These are phyloP conservation scores for Zostera marina DNA, from an alignment of 116 monocot genomes.

Conservation along the genomic window DNA sequence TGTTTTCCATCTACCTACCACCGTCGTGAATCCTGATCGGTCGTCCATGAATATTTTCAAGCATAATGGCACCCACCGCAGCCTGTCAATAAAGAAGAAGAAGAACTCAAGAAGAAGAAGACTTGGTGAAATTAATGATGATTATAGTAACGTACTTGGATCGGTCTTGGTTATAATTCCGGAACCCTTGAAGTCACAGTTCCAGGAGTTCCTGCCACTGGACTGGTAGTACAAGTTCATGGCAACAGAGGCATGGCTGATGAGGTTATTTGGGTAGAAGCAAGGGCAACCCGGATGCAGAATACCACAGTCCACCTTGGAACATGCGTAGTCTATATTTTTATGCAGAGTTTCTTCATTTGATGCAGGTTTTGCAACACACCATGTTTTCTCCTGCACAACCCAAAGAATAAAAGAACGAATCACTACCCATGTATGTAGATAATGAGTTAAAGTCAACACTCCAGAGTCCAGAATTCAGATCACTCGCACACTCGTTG, in stretches of 20 bases:
- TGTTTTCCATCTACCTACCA: no score
- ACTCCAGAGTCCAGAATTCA: no score
- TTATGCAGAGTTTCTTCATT: constrained; percentile 25
- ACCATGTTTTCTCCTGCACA: constrained; percentile 39
- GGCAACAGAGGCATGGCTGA: constrained; percentile 43
- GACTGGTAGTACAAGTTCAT: constrained; percentile 56
- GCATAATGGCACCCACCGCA: constrained; percentile 18
- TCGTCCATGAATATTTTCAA: background rate
- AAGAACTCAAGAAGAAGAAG: background rate
- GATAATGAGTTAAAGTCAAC: background rate
- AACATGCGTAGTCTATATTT: constrained; percentile 46
- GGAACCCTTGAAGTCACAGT: constrained; percentile 39
- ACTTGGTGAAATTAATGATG: background rate
- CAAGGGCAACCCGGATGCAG: constrained; percentile 17
- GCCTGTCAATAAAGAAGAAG: constrained; percentile 1
- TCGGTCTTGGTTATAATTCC: constrained; percentile 29
- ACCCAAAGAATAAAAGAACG: no score
- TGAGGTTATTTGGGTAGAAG: constrained; percentile 29
- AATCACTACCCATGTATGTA: no score
- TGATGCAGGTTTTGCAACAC: constrained; percentile 44
- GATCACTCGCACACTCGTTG: background rate
- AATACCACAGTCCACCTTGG: constrained; percentile 33
- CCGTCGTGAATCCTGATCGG: no score
- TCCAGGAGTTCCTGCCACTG: constrained; percentile 45
- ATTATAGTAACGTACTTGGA: constrained; percentile 22